Evolutionary conservation across 2,329 filamentous ascomycete species (phyloP), one percentile per base, ranked within the genome.

Genomic region (Colletotrichum lentis): DNA sequence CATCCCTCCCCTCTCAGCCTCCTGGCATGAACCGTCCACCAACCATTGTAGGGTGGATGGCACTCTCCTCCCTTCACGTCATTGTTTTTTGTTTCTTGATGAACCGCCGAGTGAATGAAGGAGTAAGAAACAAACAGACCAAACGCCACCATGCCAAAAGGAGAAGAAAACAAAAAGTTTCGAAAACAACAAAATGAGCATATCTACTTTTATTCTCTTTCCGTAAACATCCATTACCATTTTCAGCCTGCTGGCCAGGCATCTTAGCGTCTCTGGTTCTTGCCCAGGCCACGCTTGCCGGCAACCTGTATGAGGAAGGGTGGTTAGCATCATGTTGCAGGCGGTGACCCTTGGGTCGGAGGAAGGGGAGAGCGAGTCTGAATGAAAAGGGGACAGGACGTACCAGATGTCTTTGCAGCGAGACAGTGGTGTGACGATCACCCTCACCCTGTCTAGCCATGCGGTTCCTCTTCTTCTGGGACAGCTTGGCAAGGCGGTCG

Each of bases 391-490:
- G 66, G 52, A 53, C 1, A 22, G 71, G 73, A 87, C 90, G 80
- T 86, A 97, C 91, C 87, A 99, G 85, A 83, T 98, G 96, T 84
- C 97, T 99, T 71, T 90, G 88, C 80, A 97, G 82, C 61, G 92
- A 86, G 44, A 92, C 91, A 64, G 90, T 90, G 70, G 89, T 89
- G 82, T 98, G 95, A 78, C 96, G 89, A 85, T 99, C 96, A 70
- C 91, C 94, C 84, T 99, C 96, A 85, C 96, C 96, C 85, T 96
- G 93, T 80, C 94, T 90, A 52, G 96, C 96, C 91, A 96, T 96
- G 72, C 95, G 89, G 85, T 99, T 99, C 94, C 96, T 97, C 88
- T 94, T 95, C 86, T 95, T 94, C 90, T 99, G 96, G 75, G 90
- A 86, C 77, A 99, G 82, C 86, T 97, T 98, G 77, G 89, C 86